These are phyloP conservation scores for Cryomyces antarcticus DNA, from an alignment of 495 filamentous ascomycete genomes.

Conservation along the genomic window DNA sequence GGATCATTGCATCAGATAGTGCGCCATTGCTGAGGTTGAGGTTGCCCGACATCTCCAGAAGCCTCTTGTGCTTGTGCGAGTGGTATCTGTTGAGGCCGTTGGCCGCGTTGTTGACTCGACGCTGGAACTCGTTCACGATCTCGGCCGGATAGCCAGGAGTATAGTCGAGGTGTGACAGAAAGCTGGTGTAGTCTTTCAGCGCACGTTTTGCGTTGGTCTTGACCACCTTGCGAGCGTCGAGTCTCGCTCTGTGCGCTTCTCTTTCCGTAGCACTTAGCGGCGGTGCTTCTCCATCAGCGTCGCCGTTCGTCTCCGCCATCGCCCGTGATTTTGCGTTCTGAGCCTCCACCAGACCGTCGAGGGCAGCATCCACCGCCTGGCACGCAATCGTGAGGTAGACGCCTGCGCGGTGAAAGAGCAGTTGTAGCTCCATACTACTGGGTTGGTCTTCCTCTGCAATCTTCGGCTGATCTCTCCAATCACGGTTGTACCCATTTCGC, in stretches of 20 bases:
- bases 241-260: conserved; percentile 22
- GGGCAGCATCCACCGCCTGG: conserved; percentile 34
- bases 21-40: neutral
- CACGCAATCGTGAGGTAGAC: conserved; percentile 52
- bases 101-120: conserved; percentile 36
- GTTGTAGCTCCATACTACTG: conserved; percentile 47
- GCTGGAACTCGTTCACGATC: conserved; percentile 44
- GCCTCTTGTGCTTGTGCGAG: neutral
- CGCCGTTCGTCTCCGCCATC: conserved; percentile 13
- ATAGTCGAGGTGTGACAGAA: conserved; percentile 53
- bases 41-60: neutral
- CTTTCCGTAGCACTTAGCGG: conserved; percentile 7
- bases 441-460: conserved; percentile 51
- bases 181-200: conserved; percentile 46
- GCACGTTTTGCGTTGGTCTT: conserved; percentile 53
- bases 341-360: conserved; percentile 21
- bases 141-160: conserved; percentile 45
- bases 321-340: conserved; percentile 9
- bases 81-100: conserved; percentile 11
- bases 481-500: conserved; percentile 1
- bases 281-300: conserved; percentile 3
- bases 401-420: conserved; percentile 59
- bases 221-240: conserved; percentile 43
- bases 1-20: conserved; percentile 9
- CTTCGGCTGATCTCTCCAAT: conserved; percentile 28